phyloP scores from a whole-genome alignment of 139 green algal species.

The Haematococcus sp. region DNA sequence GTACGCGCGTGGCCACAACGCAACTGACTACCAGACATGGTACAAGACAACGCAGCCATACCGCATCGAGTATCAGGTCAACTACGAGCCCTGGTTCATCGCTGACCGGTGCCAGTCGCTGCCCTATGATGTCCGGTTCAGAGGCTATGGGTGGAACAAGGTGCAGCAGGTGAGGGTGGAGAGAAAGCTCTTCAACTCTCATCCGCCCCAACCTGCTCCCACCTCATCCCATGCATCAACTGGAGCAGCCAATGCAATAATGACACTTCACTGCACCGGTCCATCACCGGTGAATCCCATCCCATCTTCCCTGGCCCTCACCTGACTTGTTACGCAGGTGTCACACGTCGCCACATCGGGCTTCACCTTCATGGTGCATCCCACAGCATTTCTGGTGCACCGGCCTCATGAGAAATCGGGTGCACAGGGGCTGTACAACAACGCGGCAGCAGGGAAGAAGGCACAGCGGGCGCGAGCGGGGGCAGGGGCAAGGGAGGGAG shows the following conservation, averaged over 20 bases:
- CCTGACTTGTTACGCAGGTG: conserved; percentile 11
- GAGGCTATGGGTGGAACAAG: conserved; percentile 66
- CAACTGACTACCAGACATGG: conserved; percentile 27
- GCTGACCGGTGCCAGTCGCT: conserved; percentile 20
- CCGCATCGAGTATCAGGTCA: conserved; percentile 10
- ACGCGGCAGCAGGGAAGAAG: neutral
- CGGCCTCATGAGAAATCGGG: conserved; percentile 27
- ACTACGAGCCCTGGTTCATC: conserved; percentile 62
- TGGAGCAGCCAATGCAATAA: neutral
- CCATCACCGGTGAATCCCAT: neutral
- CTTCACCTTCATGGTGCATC: conserved; percentile 35
- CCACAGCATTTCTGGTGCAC: conserved; percentile 37
- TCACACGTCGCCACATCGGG: neutral
- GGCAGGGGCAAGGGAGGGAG: neutral
- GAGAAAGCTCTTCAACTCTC: too few relatives aligned
- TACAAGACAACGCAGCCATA: neutral
- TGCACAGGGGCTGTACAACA: conserved; percentile 28
- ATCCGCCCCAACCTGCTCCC: neutral
- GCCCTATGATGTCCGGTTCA: conserved; percentile 48
- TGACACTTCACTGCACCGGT: neutral
- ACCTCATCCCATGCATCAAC: neutral
- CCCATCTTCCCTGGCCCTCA: neutral
- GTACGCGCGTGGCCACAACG: conserved; percentile 22
- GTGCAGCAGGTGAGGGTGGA: conserved; percentile 41
- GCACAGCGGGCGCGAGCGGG: neutral